A percentile compares a stretch with the other conserved stretches of the same genome.
Evolutionary conservation across 164 flowering plant species (phyloP).

Genomic region (Nymphaea colorata): DNA sequence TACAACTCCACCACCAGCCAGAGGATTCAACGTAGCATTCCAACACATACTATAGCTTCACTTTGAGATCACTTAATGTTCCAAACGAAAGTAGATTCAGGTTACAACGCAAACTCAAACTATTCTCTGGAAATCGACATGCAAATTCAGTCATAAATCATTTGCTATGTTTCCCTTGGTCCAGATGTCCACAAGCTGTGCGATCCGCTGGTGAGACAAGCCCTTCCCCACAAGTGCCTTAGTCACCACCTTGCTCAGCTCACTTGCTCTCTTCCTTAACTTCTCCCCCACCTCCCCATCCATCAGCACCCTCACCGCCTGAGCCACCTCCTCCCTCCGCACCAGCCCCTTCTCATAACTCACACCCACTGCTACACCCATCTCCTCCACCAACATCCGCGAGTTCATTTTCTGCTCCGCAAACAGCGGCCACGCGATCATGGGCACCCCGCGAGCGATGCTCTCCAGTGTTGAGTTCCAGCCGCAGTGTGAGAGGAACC

Average conservation of each 20-base stretch:
- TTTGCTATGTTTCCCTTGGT: too few species aligned
- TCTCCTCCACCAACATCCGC: slow-evolving; percentile 16
- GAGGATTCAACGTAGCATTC: too few species aligned
- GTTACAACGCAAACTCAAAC: too few species aligned
- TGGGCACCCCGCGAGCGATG: slow-evolving; percentile 22
- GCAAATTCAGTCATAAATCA: too few species aligned
- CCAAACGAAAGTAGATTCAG: too few species aligned
- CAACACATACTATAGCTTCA: too few species aligned
- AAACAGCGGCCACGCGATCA: slow-evolving; percentile 35
- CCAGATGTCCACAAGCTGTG: neutral
- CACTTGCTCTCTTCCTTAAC: slow-evolving; percentile 5
- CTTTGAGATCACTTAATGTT: too few species aligned
- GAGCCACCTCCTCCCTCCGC: slow-evolving; percentile 16
- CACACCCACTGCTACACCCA: slow-evolving; percentile 19
- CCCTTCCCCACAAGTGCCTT: neutral
- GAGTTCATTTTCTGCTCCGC: slow-evolving; percentile 43
- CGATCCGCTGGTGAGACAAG: neutral
- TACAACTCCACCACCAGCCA: too few species aligned
- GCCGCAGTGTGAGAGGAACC: slow-evolving; percentile 36
- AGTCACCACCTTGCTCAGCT: neutral
- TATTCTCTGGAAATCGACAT: too few species aligned
- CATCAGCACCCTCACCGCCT: slow-evolving; percentile 17
- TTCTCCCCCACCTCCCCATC: slow-evolving; percentile 20
- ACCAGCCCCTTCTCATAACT: slow-evolving; percentile 9
- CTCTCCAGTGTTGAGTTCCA: slow-evolving; percentile 40